These are phyloP conservation scores for Colletotrichum spinosum DNA, from an alignment of 2,329 filamentous ascomycete species.

Conservation along the genomic window DNA sequence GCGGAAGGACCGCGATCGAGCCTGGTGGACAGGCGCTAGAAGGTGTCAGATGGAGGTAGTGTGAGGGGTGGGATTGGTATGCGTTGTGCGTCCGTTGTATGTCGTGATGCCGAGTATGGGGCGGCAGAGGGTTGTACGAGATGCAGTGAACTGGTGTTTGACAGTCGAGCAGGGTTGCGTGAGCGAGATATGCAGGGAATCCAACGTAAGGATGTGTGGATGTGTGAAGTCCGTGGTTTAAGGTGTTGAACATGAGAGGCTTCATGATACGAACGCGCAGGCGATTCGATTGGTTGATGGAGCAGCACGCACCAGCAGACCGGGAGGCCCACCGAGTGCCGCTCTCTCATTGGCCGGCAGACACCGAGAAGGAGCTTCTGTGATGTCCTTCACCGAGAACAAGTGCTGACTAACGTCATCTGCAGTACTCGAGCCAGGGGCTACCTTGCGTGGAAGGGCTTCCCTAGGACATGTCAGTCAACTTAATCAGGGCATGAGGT, in stretches of 20 bases:
- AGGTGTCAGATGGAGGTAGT: constrained; percentile 6
- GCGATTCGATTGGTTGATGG: too few species aligned
- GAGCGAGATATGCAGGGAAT: background rate
- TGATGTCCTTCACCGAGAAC: too few species aligned
- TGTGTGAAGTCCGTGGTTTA: background rate
- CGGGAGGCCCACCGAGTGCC: too few species aligned
- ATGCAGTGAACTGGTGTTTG: constrained; percentile 16
- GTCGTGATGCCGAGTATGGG: constrained; percentile 17
- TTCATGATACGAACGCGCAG: constrained; percentile 23
- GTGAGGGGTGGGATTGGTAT: background rate
- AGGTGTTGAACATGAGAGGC: background rate
- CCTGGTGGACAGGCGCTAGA: constrained; percentile 11
- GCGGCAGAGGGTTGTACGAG: constrained; percentile 4
- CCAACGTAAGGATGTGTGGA: background rate
- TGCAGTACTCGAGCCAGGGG: too few species aligned
- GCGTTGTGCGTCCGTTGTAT: constrained; percentile 11
- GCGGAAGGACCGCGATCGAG: background rate
- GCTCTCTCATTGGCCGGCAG: too few species aligned
- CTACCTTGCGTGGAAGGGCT: too few species aligned
- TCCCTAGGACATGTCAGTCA: too few species aligned
- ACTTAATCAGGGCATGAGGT: background rate
- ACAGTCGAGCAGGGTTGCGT: constrained; percentile 11
- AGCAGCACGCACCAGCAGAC: too few species aligned
- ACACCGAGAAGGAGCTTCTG: too few species aligned
- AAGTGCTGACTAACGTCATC: too few species aligned